A percentile compares a stretch with the other conserved stretches of the same genome.
Conservation (phyloP, 371 early-diverging fungal species). For the Mucor circinelloides region DNA sequence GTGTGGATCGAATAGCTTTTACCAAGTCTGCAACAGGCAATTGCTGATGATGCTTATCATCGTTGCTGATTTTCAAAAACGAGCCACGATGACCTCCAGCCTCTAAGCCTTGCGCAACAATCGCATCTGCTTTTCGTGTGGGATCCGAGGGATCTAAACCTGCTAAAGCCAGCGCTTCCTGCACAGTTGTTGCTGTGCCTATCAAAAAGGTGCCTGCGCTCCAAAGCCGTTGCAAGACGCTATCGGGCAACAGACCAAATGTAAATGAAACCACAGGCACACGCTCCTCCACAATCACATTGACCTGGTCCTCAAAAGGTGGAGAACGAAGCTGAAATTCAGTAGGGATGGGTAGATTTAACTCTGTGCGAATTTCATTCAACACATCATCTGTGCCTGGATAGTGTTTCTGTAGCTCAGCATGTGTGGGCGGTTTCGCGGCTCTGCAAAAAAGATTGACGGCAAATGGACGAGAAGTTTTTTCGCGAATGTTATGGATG, state of each 20-base stretch:
- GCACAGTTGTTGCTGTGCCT: conserved; percentile 48
- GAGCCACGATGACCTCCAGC: conserved; percentile 53
- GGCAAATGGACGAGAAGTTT: conserved; percentile 39
- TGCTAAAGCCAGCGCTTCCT: conserved; percentile 39
- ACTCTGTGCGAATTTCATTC: conserved; percentile 31
- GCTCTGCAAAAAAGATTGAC: conserved; percentile 48
- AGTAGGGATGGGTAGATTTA: conserved; percentile 28
- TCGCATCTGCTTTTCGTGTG: conserved; percentile 38
- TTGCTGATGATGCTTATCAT: conserved; percentile 11
- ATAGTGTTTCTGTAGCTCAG: conserved; percentile 34
- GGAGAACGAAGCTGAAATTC: conserved; percentile 38
- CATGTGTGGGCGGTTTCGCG: conserved; percentile 10
- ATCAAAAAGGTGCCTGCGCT: conserved; percentile 39
- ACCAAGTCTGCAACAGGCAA: conserved; percentile 24
- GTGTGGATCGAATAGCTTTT: conserved; percentile 7
- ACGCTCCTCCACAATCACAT: conserved; percentile 40
- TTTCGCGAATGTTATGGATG: conserved; percentile 37
- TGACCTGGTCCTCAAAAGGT: conserved; percentile 40
- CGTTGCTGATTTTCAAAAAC: conserved; percentile 13
- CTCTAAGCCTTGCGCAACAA: conserved; percentile 47
- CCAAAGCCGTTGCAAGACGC: conserved; percentile 24
- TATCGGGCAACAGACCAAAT: conserved; percentile 43
- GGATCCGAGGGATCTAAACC: conserved; percentile 20
- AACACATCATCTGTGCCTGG: conserved; percentile 25
- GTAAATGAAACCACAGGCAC: conserved; percentile 51